Evolutionary conservation across 2,329 filamentous ascomycete genomes (phyloP).

Genomic region (Paradendryphiella salina): DNA sequence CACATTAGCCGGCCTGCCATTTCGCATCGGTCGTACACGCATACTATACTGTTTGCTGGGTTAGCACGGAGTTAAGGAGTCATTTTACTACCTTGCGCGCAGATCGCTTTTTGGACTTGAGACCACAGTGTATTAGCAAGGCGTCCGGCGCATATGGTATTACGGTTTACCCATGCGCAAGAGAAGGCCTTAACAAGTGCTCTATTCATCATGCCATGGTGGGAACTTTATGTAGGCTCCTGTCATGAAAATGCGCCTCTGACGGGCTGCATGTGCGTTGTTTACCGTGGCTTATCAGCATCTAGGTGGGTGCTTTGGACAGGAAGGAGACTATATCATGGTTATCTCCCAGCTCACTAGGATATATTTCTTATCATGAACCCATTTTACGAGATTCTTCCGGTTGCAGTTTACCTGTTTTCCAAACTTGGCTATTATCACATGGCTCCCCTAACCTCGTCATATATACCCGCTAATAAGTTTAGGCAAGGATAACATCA

Average conservation of each 20-base stretch:
- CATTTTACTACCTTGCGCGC: slow-evolving; percentile 4
- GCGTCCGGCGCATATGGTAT: slow-evolving; percentile 16
- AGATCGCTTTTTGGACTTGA: slow-evolving; percentile 6
- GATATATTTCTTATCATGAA: too few relatives aligned
- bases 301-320: neutral
- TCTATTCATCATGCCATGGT: neutral
- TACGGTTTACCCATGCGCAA: slow-evolving; percentile 10
- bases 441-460: neutral
- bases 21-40: slow-evolving; percentile 2
- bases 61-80: slow-evolving; percentile 16
- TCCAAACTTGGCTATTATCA: neutral
- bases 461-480: neutral
- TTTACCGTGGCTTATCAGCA: neutral
- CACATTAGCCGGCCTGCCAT: slow-evolving; percentile 1
- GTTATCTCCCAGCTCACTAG: too few relatives aligned
- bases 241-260: neutral
- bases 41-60: slow-evolving; percentile 9
- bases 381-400: neutral
- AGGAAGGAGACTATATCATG: neutral
- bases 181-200: slow-evolving; percentile 1
- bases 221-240: neutral
- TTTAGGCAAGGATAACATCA: too few relatives aligned
- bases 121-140: slow-evolving; percentile 14
- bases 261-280: neutral
- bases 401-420: neutral